Percentiles rank a stretch among this genome's conserved stretches.
Evolutionary conservation across 345 rosid species (phyloP).

Genomic region (Arabidopsis arenosa): DNA sequence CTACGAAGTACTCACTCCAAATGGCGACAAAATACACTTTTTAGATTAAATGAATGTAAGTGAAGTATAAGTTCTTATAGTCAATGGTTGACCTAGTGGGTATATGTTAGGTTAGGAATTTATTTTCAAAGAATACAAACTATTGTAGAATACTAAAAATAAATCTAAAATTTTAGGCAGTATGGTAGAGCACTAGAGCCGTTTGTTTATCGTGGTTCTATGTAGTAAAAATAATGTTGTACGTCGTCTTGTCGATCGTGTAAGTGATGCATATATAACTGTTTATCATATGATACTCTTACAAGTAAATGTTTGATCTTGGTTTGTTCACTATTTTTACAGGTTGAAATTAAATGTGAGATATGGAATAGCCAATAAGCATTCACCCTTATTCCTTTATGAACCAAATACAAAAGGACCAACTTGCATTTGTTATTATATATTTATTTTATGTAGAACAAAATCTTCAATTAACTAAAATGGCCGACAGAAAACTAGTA

Average conservation of each 20-base stretch:
- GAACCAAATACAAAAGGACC: conserved; percentile 34
- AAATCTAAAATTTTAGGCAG: neutral
- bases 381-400: conserved; percentile 21
- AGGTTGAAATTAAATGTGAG: conserved; percentile 33
- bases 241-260: neutral
- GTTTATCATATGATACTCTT: neutral
- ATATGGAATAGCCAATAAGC: conserved; percentile 33
- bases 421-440: conserved; percentile 34
- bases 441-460: conserved; percentile 8
- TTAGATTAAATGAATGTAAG: conserved; percentile 17
- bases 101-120: neutral
- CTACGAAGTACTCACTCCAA: conserved; percentile 19
- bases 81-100: neutral
- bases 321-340: conserved; percentile 1
- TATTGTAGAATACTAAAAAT: neutral
- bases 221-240: neutral
- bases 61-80: neutral
- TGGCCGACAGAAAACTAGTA: neutral
- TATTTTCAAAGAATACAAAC: neutral
- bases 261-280: neutral
- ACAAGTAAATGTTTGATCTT: neutral
- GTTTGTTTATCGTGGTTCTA: neutral
- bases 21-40: conserved; percentile 34
- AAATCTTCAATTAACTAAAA: conserved; percentile 4
- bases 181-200: neutral